Evolutionary conservation across 139 green algal genomes (phyloP).

Genomic region (Chlorella sp.): DNA sequence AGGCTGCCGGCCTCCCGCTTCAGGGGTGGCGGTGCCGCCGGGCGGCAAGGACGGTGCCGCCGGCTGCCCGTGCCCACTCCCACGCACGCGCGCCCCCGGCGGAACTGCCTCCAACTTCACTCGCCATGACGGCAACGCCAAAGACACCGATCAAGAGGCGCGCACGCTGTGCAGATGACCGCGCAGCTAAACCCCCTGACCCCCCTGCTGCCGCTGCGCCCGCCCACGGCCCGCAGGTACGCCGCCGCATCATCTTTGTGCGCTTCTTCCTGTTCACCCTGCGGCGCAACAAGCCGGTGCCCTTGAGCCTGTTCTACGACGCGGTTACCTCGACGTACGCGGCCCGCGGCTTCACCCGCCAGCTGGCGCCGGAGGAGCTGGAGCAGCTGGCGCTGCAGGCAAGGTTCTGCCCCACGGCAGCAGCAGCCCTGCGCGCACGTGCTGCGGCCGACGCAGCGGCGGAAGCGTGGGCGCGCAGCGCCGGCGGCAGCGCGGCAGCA

Average conservation of each 20-base stretch:
- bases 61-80: too few species aligned
- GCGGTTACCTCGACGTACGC: neutral
- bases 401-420: neutral
- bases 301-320: neutral
- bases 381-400: constrained; percentile 13
- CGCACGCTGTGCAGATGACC: too few species aligned
- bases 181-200: too few species aligned
- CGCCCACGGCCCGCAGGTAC: neutral
- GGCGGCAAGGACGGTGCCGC: too few species aligned
- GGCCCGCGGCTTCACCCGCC: neutral
- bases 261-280: constrained; percentile 5
- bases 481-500: too few species aligned
- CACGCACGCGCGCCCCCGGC: too few species aligned
- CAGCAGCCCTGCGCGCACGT: neutral
- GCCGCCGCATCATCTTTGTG: neutral
- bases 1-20: too few species aligned
- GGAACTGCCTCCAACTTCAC: too few species aligned
- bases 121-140: too few species aligned
- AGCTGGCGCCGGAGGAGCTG: neutral
- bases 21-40: too few species aligned
- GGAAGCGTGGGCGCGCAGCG: too few species aligned
- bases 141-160: too few species aligned
- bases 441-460: neutral
- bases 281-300: neutral
- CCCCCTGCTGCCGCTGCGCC: neutral